phyloP scores from a whole-genome alignment of 2,329 filamentous ascomycete genomes.

The Penicillium glabrum region DNA sequence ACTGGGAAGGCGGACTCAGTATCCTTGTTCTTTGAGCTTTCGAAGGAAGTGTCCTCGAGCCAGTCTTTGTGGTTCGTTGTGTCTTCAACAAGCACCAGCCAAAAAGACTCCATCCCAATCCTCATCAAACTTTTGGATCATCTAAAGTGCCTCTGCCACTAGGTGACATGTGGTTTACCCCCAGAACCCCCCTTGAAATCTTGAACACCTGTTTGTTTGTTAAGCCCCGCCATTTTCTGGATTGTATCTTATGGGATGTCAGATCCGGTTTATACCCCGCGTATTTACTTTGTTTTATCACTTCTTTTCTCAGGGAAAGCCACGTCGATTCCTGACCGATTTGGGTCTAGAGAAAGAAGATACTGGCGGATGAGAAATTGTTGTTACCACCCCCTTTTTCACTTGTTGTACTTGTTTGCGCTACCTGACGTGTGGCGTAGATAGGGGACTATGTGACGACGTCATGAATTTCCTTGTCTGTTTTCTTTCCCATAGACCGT shows the following conservation, averaged over 20 bases:
- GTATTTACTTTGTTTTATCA: background rate
- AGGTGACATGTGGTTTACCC: background rate
- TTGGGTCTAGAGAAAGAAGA: background rate
- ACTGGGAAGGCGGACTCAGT: background rate
- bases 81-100: background rate
- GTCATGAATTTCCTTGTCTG: conserved; percentile 25
- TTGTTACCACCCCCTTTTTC: background rate
- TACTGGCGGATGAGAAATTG: background rate
- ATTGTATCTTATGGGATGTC: conserved; percentile 19
- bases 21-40: background rate
- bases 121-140: background rate
- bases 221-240: conserved; percentile 3
- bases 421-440: conserved; percentile 8
- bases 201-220: background rate
- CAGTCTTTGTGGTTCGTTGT: background rate
- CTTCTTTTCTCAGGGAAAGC: conserved; percentile 14
- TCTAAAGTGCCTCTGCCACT: background rate
- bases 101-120: background rate
- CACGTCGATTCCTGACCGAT: background rate
- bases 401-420: conserved; percentile 9
- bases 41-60: background rate
- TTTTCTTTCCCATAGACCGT: conserved; percentile 12
- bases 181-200: background rate
- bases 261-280: conserved; percentile 16
- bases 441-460: conserved; percentile 19